These are phyloP conservation scores for Effrenium voratum DNA, from an alignment of 73 alveolate genomes.

Conservation along the genomic window DNA sequence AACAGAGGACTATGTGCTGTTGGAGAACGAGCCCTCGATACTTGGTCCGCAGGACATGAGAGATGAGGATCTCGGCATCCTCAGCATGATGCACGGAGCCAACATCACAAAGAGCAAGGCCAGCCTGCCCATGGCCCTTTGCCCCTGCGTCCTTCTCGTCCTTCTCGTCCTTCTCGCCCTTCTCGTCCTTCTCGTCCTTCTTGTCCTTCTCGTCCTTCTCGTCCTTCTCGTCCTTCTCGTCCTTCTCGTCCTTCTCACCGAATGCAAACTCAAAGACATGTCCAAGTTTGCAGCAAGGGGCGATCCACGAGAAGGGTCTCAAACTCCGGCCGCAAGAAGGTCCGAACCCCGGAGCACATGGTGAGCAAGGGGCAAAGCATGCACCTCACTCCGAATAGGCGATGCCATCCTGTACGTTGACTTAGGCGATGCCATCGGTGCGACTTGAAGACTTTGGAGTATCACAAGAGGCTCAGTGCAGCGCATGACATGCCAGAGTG, in stretches of 20 bases:
- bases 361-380: too few species aligned
- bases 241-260: too few species aligned
- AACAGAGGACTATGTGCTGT: slow-evolving; percentile 23
- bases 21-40: background rate
- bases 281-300: slow-evolving; percentile 36
- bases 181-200: too few species aligned
- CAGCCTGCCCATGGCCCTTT: background rate
- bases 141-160: background rate
- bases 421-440: slow-evolving; percentile 63
- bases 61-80: slow-evolving; percentile 89
- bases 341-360: too few species aligned
- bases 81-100: slow-evolving; percentile 90
- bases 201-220: too few species aligned
- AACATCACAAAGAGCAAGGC: slow-evolving; percentile 81
- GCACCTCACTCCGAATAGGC: too few species aligned
- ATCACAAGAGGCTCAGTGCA: slow-evolving; percentile 50
- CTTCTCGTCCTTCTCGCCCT: background rate
- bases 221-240: too few species aligned
- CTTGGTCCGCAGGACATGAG: slow-evolving; percentile 37
- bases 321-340: background rate
- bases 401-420: too few species aligned
- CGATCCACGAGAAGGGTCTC: slow-evolving; percentile 2
- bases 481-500: too few species aligned
- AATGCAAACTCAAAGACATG: too few species aligned
- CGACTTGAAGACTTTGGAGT: slow-evolving; percentile 87